Evolutionary conservation across 352 stramenopile species (phyloP), one percentile per base, ranked within the genome.

Genomic region (Phytophthora meadii): DNA sequence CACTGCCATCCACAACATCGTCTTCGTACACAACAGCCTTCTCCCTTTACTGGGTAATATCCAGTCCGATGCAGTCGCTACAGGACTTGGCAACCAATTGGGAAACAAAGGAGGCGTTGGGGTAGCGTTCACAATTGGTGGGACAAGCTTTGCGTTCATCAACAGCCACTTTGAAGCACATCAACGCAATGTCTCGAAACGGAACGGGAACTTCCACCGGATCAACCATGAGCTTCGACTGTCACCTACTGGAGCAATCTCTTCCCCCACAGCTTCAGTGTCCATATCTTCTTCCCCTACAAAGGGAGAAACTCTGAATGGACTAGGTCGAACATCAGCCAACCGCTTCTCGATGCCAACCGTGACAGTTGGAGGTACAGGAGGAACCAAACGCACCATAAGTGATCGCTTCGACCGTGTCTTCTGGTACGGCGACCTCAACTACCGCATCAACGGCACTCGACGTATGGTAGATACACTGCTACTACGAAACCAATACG

Each of bases 21-120:
- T 99, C 14, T 98, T 98, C 79, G 88, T 88, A n/a, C 92, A 98
- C 63, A 81, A 85, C 15, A 94, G 87, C 57, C 42, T 95, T 24
- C 66, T 96, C 11, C 84, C 89, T 24, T 63, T 97, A 37, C 65
- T 98, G 7, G 78, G 84, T 19, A 84, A 97, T 32, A 82, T 99
- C 32, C 83, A 97, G 61, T 90, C 88, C 11, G 82, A 97, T 47
- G 87, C 87, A 34, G 92, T 99, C 5, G 91, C 96, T 0, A 98
- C 94, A 25, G 96, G 96, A 0, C 81, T 98, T 30, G 94, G 92
- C 0, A 98, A 98, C 59, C 87, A 98, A 9, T 79, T 99, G 17
- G 93, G 97, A 41, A 99, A 99, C 72, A 99, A 99, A 69, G 96
- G 86, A 51, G 94, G 92, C n/a, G 95, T 98, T 17, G 93, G 88